A percentile compares a stretch with the other conserved stretches of the same genome.
Evolutionary conservation across 306 rosid genomes (phyloP).

Genomic region (Prinsepia uniflora): DNA sequence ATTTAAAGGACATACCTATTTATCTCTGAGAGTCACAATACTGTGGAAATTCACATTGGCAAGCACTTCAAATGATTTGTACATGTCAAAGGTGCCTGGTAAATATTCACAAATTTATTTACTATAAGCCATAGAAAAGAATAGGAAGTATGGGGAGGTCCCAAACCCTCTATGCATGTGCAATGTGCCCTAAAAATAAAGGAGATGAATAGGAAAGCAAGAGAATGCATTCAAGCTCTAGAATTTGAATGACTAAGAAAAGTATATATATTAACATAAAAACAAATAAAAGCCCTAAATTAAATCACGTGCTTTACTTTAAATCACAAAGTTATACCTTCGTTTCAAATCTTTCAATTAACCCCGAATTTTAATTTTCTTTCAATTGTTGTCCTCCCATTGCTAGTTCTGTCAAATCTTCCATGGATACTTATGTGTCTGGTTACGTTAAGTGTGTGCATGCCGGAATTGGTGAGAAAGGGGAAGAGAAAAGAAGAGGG

Average conservation of each 20-base stretch:
- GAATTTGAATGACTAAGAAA: neutral
- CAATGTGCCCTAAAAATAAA: neutral
- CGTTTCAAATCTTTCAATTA: too few relatives aligned
- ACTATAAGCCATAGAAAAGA: neutral
- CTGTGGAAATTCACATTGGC: slow-evolving; percentile 61
- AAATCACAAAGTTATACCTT: too few relatives aligned
- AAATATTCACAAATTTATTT: neutral
- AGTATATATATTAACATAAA: too few relatives aligned
- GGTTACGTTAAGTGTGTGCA: too few relatives aligned
- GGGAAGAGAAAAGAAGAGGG: too few relatives aligned
- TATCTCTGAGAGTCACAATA: slow-evolving; percentile 63
- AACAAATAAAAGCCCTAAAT: neutral
- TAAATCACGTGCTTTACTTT: too few relatives aligned
- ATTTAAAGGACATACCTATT: neutral
- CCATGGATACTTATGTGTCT: too few relatives aligned
- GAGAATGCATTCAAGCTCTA: neutral
- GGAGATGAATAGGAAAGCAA: neutral
- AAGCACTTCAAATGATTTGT: too few relatives aligned
- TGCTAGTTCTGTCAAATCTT: too few relatives aligned
- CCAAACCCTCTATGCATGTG: neutral
- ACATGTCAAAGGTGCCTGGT: neutral
- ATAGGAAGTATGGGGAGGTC: neutral
- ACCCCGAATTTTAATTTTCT: too few relatives aligned
- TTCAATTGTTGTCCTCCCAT: too few relatives aligned
- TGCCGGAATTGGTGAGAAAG: too few relatives aligned